Evolutionary conservation across 108 stramenopile species (phyloP), one percentile per base, ranked within the genome.

Genomic region (Cyclostephanos invisitatus): DNA sequence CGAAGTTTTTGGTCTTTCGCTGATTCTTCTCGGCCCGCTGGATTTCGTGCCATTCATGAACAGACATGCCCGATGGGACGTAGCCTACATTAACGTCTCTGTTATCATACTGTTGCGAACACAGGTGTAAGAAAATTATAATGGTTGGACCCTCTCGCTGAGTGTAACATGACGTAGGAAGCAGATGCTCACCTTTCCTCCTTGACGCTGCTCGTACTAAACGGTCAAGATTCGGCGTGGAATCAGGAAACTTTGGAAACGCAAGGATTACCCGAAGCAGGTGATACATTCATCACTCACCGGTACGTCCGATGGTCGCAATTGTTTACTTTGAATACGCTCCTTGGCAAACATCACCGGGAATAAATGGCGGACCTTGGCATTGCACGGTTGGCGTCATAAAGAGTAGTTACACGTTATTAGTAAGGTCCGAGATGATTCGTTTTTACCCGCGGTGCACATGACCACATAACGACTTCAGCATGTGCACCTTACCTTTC

Each of bases 271-370:
- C 20, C 55, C 5, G 24, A 56, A 9, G 25, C 6, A 47, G 27
- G 38, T 1, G 48, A 4, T 22, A 17, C 21, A 40, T 49, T 20
- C 9, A 27, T 78, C 18, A 61, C 69, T 70, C 18, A 70, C 69
- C 21, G 74, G 74, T 10, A 75, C 44, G 61, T 75, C 74, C n/a
- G 67, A 57, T 38, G 74, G 68, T 21, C 61, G 67, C 35, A 75
- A 62, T 53, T 75, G 62, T 14, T 67, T 67, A 21, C 5, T 14
- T 68, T 69, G 59, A 17, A 75, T 46, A 12, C 75, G 55, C 60
- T 67, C 50, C 40, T 77, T 70, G 32, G 75, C 75, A 50, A 64
- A 64, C 75, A 77, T 64, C 20, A 77, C 62, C 10, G 75, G 75
- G 40, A 77, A 71, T 18, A 67, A 36, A 46, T 77, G 75, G 9